A percentile compares a stretch with the other conserved stretches of the same genome.
These are phyloP conservation scores for Tuber indicum DNA, from an alignment of 495 filamentous ascomycete species.

Conservation along the genomic window DNA sequence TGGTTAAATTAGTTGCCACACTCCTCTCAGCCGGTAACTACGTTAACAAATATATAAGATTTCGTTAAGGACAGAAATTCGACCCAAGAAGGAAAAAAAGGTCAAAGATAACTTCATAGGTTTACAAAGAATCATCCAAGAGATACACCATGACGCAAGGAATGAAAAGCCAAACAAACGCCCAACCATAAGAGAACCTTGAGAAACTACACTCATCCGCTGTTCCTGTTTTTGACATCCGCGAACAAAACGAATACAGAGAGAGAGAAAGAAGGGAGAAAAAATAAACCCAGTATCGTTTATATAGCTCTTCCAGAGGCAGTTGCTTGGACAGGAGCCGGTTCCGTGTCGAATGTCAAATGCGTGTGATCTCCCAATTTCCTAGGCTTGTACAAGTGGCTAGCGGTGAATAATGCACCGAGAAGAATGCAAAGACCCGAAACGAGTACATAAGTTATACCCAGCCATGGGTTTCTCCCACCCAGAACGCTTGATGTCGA, in stretches of 20 bases:
- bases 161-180: slow-evolving; percentile 1
- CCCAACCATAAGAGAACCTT: background rate
- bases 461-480: slow-evolving; percentile 90
- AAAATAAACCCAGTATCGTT: background rate
- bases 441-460: slow-evolving; percentile 91
- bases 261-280: background rate
- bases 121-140: background rate
- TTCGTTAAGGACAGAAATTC: background rate
- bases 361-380: slow-evolving; percentile 98
- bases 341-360: slow-evolving; percentile 88
- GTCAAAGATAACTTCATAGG: background rate
- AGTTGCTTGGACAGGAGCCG: slow-evolving; percentile 38
- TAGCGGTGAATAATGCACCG: slow-evolving; percentile 77
- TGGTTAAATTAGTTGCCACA: background rate
- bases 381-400: slow-evolving; percentile 84
- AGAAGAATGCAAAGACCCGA: slow-evolving; percentile 87
- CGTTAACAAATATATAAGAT: background rate
- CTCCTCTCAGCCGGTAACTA: background rate
- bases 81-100: background rate
- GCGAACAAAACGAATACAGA: background rate
- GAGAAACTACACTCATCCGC: background rate
- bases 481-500: slow-evolving; percentile 91
- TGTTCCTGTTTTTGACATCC: background rate
- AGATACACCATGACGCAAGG: background rate
- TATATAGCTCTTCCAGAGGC: background rate